phyloP scores from a whole-genome alignment of 208 protist genomes.

The Crithidia fasciculata region DNA sequence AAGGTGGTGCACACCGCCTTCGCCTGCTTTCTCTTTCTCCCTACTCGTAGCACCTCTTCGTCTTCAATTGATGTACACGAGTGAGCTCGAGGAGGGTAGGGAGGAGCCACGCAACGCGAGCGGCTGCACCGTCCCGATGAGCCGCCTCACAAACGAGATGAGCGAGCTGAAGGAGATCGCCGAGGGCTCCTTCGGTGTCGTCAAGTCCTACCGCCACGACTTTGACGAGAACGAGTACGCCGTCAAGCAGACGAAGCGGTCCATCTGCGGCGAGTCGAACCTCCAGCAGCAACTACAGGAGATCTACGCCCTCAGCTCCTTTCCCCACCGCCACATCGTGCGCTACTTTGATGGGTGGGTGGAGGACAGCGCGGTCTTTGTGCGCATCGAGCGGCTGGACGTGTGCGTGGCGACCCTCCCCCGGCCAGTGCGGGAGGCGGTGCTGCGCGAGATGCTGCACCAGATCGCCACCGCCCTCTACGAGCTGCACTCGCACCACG shows the following conservation, averaged over 20 bases:
- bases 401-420: constrained; percentile 48
- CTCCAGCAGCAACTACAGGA: constrained; percentile 85
- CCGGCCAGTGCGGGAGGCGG: constrained; percentile 47
- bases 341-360: constrained; percentile 90
- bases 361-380: constrained; percentile 75
- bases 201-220: constrained; percentile 61
- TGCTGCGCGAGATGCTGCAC: constrained; percentile 58
- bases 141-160: constrained; percentile 79
- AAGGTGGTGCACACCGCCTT: too few species aligned
- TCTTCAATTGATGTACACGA: not conserved
- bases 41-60: too few species aligned
- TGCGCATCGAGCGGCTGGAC: constrained; percentile 80
- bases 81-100: constrained; percentile 16
- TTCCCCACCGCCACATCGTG: constrained; percentile 77
- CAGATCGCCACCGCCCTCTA: constrained; percentile 78
- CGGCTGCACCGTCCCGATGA: constrained; percentile 49
- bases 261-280: constrained; percentile 76
- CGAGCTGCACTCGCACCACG: constrained; percentile 67
- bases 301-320: constrained; percentile 75
- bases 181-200: constrained; percentile 77
- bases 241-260: constrained; percentile 79
- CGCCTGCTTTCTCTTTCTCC: too few species aligned
- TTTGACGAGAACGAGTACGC: constrained; percentile 73
- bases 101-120: constrained; percentile 32
- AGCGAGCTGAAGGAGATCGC: constrained; percentile 64